Evolutionary conservation across 176 grass and related monocot species (phyloP), one percentile per base, ranked within the genome.

Genomic region (Juncus inflexus): DNA sequence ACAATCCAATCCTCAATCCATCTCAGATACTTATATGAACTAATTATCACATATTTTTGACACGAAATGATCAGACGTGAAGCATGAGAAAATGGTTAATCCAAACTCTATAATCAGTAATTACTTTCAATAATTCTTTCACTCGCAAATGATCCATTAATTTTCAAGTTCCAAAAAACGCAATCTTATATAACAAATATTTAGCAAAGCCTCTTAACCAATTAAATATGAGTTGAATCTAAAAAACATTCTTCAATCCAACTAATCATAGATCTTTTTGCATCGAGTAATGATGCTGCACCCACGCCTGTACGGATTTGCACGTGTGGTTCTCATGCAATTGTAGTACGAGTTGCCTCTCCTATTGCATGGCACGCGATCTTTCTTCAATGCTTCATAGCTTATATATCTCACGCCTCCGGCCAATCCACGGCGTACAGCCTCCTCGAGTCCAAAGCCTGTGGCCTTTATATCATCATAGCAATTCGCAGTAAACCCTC

Each of bases 311-410:
- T 80, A 80, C 9, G 78, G 78, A 42, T 80, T 80, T 56, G 70
- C 70, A 35, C 62, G 78, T 1, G 53, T 39, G 51, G 52, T n/a
- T 28, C 28, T 38, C 62, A 50, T 47, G 69, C 70, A 80, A 54
- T 80, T 80, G 70, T 80, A 80, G 70, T 80, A 80, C 0, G 78
- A 80, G 11, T 67, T 60, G 12, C 78, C 78, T 40, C 70, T 72
- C 42, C 63, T 72, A 52, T 51, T 54, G 69, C 78, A 80, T 3
- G 78, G 78, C 4, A 80, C 78, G 4, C 78, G 70, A 54, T 80
- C 55, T 35, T 53, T 80, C 36, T 16, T 67, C 53, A 80, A 61
- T 3, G 63, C 78, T 0, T 68, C 62, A 52, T 80, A 80, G 62
- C 78, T 75, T 12, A 80, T 74, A 54, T 59, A 80, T 54, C 78